A percentile compares a stretch with the other conserved stretches of the same genome.
These are phyloP conservation scores for Candida nemodendra DNA, from an alignment of 805 yeast genomes.

Conservation along the genomic window DNA sequence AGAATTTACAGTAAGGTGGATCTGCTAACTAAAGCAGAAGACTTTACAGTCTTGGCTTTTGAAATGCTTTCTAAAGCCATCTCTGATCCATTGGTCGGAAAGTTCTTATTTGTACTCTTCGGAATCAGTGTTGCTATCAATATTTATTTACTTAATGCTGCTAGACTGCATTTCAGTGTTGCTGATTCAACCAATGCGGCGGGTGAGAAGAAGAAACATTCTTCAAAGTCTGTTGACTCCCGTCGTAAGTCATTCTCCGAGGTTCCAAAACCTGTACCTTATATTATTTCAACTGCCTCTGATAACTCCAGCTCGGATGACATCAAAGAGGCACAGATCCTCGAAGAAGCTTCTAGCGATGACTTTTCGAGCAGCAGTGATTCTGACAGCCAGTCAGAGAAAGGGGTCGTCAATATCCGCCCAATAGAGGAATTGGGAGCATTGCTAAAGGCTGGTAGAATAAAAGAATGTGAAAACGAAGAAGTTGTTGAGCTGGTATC, in stretches of 20 bases:
- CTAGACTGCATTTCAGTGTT: slow-evolving; percentile 55
- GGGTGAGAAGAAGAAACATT: slow-evolving; percentile 13
- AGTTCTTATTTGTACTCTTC: slow-evolving; percentile 68
- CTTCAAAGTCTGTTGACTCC: slow-evolving; percentile 10
- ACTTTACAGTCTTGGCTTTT: slow-evolving; percentile 48
- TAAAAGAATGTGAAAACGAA: slow-evolving; percentile 61
- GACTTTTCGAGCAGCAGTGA: slow-evolving; percentile 33
- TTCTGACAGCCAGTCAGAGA: slow-evolving; percentile 25
- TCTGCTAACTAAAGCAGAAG: slow-evolving; percentile 59
- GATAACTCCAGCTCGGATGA: slow-evolving; percentile 24
- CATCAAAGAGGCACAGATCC: slow-evolving; percentile 35
- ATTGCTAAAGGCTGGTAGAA: slow-evolving; percentile 67
- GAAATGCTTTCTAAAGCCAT: slow-evolving; percentile 64
- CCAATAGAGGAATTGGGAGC: slow-evolving; percentile 64
- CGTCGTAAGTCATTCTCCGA: slow-evolving; percentile 7
- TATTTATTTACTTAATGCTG: slow-evolving; percentile 80
- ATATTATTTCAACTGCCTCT: slow-evolving; percentile 14
- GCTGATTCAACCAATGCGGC: slow-evolving; percentile 3
- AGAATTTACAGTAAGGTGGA: slow-evolving; percentile 59
- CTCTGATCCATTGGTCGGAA: slow-evolving; percentile 77
- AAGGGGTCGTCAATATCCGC: slow-evolving; percentile 26
- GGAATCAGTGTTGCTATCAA: slow-evolving; percentile 77
- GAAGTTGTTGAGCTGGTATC: slow-evolving; percentile 73
- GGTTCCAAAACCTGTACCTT: slow-evolving; percentile 11
- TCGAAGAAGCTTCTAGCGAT: slow-evolving; percentile 27